Conservation (phyloP, 495 filamentous ascomycete species). For the Staphylotrichum tortipilum region DNA sequence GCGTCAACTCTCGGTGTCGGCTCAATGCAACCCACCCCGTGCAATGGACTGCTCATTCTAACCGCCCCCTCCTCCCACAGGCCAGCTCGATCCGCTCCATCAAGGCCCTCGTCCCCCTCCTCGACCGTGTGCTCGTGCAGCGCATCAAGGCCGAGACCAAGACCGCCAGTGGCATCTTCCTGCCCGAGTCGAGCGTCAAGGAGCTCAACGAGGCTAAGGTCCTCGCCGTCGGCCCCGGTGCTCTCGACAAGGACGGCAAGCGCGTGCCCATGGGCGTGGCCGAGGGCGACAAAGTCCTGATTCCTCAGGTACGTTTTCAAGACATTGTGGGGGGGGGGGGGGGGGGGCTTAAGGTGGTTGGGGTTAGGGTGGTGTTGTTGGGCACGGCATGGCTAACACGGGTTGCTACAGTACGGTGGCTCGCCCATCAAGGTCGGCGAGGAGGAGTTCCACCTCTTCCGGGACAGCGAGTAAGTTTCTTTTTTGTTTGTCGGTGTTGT, state of each 20-base stretch:
- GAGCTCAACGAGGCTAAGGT: conserved; percentile 96
- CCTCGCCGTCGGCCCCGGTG: conserved; percentile 87
- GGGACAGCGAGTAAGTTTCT: conserved; percentile 83
- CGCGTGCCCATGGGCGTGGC: conserved; percentile 70
- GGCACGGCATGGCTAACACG: conserved; percentile 22
- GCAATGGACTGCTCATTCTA: no score
- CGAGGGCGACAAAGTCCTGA: conserved; percentile 86
- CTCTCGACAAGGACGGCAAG: conserved; percentile 77
- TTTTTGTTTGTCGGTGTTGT: not conserved
- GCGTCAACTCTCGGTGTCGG: no score
- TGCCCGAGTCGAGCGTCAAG: conserved; percentile 94
- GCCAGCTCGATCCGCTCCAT: conserved; percentile 80
- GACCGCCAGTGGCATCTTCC: conserved; percentile 92
- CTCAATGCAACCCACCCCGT: no score
- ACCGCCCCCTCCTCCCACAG: conserved; percentile 20
- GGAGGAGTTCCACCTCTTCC: conserved; percentile 90
- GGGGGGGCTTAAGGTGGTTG: conserved; percentile 3
- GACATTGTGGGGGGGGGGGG: no score
- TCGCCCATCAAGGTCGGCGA: conserved; percentile 95
- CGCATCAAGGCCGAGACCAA: conserved; percentile 94
- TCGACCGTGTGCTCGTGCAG: conserved; percentile 98
- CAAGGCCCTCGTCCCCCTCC: conserved; percentile 88
- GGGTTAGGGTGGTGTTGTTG: conserved; percentile 1
- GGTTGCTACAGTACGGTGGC: conserved; percentile 70
- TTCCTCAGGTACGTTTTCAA: conserved; percentile 80